phyloP scores from a whole-genome alignment of 106 monocot species.

The Apostasia ramifera region DNA sequence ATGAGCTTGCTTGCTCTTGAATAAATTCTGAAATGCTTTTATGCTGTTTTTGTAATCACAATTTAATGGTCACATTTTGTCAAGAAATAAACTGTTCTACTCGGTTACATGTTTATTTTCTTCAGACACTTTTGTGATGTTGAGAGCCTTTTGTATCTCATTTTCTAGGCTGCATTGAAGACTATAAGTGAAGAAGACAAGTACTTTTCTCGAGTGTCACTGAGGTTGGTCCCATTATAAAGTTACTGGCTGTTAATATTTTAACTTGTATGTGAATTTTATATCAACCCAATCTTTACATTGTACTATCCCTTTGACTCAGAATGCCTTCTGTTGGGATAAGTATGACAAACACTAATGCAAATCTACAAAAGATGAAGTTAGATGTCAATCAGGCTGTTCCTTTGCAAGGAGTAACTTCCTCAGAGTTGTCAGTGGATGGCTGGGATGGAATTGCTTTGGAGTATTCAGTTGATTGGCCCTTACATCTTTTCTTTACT shows the following conservation, averaged over 20 bases:
- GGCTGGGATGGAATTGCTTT: slow-evolving; percentile 95
- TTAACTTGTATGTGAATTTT: not conserved
- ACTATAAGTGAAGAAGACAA: slow-evolving; percentile 95
- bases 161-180: slow-evolving; percentile 85
- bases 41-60: too few species aligned
- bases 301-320: slow-evolving; percentile 4
- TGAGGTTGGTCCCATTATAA: slow-evolving; percentile 47
- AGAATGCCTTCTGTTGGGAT: slow-evolving; percentile 84
- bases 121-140: not conserved
- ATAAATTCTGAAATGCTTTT: too few species aligned
- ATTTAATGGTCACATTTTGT: too few species aligned
- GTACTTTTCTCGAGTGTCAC: slow-evolving; percentile 83
- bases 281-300: not conserved
- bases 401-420: slow-evolving; percentile 31
- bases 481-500: slow-evolving; percentile 90
- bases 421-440: slow-evolving; percentile 59
- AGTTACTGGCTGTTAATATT: too few species aligned
- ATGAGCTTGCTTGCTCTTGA: too few species aligned
- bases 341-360: slow-evolving; percentile 26
- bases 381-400: slow-evolving; percentile 22
- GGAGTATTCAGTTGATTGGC: slow-evolving; percentile 89
- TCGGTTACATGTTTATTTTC: not conserved
- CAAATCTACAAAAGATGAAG: slow-evolving; percentile 36
- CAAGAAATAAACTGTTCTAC: too few species aligned
- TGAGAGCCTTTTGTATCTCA: slow-evolving; percentile 5